Evolutionary conservation across 257 asterid genomes (phyloP).

Genomic region (Solanum megistacrolobum): DNA sequence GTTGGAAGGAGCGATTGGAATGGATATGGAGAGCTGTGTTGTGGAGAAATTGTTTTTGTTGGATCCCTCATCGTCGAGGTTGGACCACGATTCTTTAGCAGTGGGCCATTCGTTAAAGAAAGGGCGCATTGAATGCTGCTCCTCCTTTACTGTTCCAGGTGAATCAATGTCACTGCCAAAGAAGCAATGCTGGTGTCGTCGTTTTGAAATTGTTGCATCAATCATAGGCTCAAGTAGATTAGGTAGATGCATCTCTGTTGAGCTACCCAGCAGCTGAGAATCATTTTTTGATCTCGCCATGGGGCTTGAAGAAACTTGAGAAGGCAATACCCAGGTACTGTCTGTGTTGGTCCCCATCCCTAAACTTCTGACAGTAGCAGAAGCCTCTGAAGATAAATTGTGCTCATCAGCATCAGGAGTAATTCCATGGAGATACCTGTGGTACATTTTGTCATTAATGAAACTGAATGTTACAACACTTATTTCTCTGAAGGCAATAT

Average conservation of each 20-base stretch:
- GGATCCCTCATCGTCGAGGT: slow-evolving; percentile 47
- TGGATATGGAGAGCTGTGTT: slow-evolving; percentile 79
- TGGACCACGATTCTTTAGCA: slow-evolving; percentile 74
- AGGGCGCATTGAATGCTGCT: slow-evolving; percentile 64
- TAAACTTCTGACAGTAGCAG: slow-evolving; percentile 38
- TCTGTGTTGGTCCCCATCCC: slow-evolving; percentile 49
- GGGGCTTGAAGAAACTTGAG: slow-evolving; percentile 53
- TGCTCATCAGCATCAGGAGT: slow-evolving; percentile 36
- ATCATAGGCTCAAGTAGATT: slow-evolving; percentile 38
- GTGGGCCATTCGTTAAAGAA: slow-evolving; percentile 91
- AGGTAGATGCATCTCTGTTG: slow-evolving; percentile 36
- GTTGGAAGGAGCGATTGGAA: slow-evolving; percentile 51
- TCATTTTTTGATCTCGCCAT: slow-evolving; percentile 39
- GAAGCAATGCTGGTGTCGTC: slow-evolving; percentile 62
- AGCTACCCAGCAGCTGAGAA: slow-evolving; percentile 29
- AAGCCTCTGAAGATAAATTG: slow-evolving; percentile 51
- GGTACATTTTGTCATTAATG: background rate
- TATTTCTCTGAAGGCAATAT: background rate
- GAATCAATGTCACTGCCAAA: slow-evolving; percentile 48
- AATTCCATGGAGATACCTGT: slow-evolving; percentile 59
- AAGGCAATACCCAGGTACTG: slow-evolving; percentile 55
- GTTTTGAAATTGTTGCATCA: slow-evolving; percentile 35
- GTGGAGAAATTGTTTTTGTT: slow-evolving; percentile 54
- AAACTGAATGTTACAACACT: background rate
- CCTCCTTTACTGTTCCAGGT: slow-evolving; percentile 43